Percentiles rank a stretch among this genome's conserved stretches.
phyloP scores from a whole-genome alignment of 2,329 filamentous ascomycete species.

The Tolypocladium tundrense region DNA sequence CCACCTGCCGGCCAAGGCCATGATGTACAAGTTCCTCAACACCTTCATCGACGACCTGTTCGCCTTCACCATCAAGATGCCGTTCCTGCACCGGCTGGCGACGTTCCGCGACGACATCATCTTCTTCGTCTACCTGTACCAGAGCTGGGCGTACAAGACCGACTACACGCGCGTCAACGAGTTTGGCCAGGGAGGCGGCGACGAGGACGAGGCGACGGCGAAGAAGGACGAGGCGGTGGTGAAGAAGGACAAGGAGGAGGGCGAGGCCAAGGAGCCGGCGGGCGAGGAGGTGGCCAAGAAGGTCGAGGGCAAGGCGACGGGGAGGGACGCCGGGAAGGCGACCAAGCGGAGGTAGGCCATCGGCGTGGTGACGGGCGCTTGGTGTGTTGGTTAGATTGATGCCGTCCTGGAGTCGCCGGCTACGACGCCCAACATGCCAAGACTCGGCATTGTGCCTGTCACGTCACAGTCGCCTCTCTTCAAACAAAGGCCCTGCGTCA shows the following conservation, averaged over 20 bases:
- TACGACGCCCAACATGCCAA: background rate
- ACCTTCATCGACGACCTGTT: conserved; percentile 99
- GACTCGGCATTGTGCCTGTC: background rate
- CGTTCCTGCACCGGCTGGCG: conserved; percentile 79
- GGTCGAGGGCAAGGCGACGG: conserved; percentile 34
- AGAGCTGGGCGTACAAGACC: conserved; percentile 83
- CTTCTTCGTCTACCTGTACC: conserved; percentile 96
- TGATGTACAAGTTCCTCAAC: conserved; percentile 98
- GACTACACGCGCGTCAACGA: conserved; percentile 93
- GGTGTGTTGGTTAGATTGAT: too few species aligned
- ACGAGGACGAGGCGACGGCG: conserved; percentile 42
- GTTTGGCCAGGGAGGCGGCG: conserved; percentile 97
- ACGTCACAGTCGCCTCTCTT: background rate
- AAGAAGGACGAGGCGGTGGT: conserved; percentile 10
- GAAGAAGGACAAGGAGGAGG: conserved; percentile 20
- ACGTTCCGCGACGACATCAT: conserved; percentile 93
- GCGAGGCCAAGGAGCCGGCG: conserved; percentile 27
- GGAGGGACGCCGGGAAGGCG: conserved; percentile 35
- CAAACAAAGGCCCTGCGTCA: background rate
- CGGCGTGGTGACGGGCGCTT: background rate
- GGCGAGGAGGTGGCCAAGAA: conserved; percentile 26
- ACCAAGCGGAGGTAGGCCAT: conserved; percentile 25
- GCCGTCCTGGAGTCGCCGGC: background rate
- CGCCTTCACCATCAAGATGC: conserved; percentile 99
- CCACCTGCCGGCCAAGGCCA: conserved; percentile 92